Percentiles rank a stretch among this genome's conserved stretches.
These are phyloP conservation scores for Alternaria incomplexa DNA, from an alignment of 2,329 filamentous ascomycete genomes.

Conservation along the genomic window DNA sequence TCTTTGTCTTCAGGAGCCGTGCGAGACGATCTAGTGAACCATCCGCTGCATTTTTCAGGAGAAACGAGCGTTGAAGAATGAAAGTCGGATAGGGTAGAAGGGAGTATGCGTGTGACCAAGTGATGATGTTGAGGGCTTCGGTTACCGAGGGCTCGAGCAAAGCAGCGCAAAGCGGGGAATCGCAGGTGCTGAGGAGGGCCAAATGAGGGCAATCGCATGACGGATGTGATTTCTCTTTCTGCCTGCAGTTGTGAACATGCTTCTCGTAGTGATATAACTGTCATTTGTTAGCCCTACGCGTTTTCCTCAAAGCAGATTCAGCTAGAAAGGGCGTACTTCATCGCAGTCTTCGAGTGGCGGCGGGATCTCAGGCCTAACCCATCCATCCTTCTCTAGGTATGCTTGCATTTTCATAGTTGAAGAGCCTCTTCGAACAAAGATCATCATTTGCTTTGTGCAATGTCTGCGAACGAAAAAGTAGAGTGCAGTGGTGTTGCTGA, in stretches of 20 bases:
- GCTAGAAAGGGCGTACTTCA: neutral
- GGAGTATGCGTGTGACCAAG: neutral
- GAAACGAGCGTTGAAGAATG: neutral
- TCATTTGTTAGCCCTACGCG: neutral
- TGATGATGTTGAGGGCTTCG: neutral
- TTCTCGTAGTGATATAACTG: neutral
- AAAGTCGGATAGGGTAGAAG: neutral
- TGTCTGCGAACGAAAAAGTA: neutral
- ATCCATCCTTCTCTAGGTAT: neutral
- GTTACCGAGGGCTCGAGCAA: neutral
- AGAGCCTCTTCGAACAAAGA: neutral
- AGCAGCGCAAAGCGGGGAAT: neutral
- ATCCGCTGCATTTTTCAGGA: neutral
- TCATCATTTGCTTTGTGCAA: accelerated
- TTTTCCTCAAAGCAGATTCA: neutral
- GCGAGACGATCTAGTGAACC: neutral
- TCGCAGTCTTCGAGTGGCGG: neutral
- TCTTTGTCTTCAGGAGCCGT: neutral
- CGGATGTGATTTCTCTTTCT: too few relatives aligned
- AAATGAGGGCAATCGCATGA: neutral
- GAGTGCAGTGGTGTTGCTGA: neutral
- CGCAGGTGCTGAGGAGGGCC: neutral
- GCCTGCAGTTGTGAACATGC: neutral
- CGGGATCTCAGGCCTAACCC: neutral
- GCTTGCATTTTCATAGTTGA: neutral